Base-by-base conservation (phyloP, 2,329 filamentous ascomycete species). In the Fonsecaea erecta region DNA sequence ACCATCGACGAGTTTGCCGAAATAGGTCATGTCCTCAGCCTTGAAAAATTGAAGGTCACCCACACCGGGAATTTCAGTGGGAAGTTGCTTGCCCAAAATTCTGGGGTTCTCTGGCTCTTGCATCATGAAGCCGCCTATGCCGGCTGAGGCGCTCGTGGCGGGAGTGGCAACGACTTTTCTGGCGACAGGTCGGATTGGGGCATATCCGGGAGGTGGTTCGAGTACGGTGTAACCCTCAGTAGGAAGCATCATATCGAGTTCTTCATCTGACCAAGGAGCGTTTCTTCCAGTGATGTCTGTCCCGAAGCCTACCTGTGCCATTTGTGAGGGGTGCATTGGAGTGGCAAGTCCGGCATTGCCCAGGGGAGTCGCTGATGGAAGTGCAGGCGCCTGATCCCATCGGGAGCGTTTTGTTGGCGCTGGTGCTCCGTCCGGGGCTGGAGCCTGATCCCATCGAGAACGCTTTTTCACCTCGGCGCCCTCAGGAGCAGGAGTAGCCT, bases 1-100 rank as follows among this genome's bases (percentile, higher is more conserved):
- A 40, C 92, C 93, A 75, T 99, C 95, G 24, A 96, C 94, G 46
- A 99, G 86, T 82, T 99, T 98, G 65, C 94, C 93, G 74, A 99
- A 99, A 80, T 99, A 99, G 43, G 92, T 89, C 93, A 98, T 97
- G 78, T 99, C 95, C 77, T 99, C 95, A 1, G 93, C 88, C 80
- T 99, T 99, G 85, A 99, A 97, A 77, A 98, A 99, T 71, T 97
- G 93, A 58, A 99, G 81, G 76, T 99, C 95, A 43, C 93, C 93
- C 56, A 99, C 93, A 43, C 95, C 95, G 2, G 95, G 93, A 40
- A 99, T 97, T 75, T 98, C 94, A 3, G 92, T 96, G 8, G 94
- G 92, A 73, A 98, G 87, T 71, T 96, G 92, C 79, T 96, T 96
- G 71, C 93, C 92, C 74, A 94, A 87, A 56, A 91, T 83, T 69